Evolutionary conservation across 768 basidiomycete species (phyloP).

Genomic region (Kwoniella dejecticola): DNA sequence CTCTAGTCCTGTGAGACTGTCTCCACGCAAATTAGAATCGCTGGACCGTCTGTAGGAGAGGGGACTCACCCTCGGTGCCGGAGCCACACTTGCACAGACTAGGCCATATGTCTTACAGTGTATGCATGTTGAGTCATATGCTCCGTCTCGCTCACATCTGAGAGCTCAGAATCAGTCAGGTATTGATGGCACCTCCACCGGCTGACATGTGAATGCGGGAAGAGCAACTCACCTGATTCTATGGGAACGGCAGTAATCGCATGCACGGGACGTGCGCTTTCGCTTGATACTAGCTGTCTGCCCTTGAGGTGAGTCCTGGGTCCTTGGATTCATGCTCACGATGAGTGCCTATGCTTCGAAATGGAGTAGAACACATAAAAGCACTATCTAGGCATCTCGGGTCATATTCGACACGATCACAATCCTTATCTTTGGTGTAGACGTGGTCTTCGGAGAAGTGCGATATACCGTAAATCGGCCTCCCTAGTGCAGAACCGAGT

Average conservation of each 20-base stretch:
- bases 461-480: slow-evolving; percentile 2
- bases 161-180: not conserved
- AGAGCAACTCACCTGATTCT: slow-evolving; percentile 9
- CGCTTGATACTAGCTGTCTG: slow-evolving; percentile 6
- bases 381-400: slow-evolving; percentile 1
- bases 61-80: slow-evolving; percentile 1
- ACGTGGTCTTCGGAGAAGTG: slow-evolving; percentile 3
- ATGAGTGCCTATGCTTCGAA: not conserved
- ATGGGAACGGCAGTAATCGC: slow-evolving; percentile 11
- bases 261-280: slow-evolving; percentile 9
- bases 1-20: not conserved
- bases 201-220: too few relatives aligned
- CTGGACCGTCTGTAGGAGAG: too few relatives aligned
- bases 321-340: slow-evolving; percentile 1
- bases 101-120: slow-evolving; percentile 2
- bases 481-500: not conserved
- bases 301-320: not conserved
- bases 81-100: not conserved
- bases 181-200: too few relatives aligned
- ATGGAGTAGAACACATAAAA: not conserved
- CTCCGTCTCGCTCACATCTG: not conserved
- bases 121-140: not conserved
- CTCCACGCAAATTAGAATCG: not conserved
- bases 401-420: not conserved
- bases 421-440: not conserved